Conservation (phyloP, 371 early-diverging fungal species). For the Mucor sp. region DNA sequence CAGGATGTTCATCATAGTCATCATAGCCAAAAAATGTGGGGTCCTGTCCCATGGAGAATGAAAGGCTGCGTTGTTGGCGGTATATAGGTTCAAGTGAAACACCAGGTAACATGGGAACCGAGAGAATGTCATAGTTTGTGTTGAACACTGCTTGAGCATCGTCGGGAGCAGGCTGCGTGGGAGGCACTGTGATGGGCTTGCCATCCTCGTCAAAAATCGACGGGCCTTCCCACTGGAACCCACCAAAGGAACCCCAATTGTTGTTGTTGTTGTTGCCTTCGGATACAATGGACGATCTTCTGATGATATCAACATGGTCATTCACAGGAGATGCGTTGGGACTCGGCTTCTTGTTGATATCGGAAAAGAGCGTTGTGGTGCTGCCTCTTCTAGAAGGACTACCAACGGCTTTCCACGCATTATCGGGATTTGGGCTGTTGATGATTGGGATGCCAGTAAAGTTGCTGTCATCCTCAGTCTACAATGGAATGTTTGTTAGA, state of each 20-base stretch:
- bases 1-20: conserved; percentile 27
- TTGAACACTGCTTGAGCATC: neutral
- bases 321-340: conserved; percentile 19
- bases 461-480: conserved; percentile 1
- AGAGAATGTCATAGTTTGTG: neutral
- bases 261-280: conserved; percentile 13
- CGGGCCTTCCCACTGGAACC: conserved; percentile 46
- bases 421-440: conserved; percentile 21
- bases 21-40: conserved; percentile 37
- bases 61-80: conserved; percentile 46
- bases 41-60: conserved; percentile 49
- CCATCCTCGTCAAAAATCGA: conserved; percentile 42
- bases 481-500: neutral
- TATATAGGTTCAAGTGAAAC: conserved; percentile 39
- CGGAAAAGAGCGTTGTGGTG: conserved; percentile 3
- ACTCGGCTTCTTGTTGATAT: conserved; percentile 13
- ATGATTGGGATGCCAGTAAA: conserved; percentile 7
- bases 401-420: conserved; percentile 37
- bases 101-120: conserved; percentile 39
- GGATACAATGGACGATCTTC: conserved; percentile 20
- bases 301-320: conserved; percentile 10
- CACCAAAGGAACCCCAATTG: conserved; percentile 49
- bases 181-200: conserved; percentile 11
- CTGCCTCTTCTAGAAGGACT: conserved; percentile 38
- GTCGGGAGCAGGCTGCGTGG: neutral